Conservation (phyloP, 2,329 filamentous ascomycete species). For the Penicillium polonicum region DNA sequence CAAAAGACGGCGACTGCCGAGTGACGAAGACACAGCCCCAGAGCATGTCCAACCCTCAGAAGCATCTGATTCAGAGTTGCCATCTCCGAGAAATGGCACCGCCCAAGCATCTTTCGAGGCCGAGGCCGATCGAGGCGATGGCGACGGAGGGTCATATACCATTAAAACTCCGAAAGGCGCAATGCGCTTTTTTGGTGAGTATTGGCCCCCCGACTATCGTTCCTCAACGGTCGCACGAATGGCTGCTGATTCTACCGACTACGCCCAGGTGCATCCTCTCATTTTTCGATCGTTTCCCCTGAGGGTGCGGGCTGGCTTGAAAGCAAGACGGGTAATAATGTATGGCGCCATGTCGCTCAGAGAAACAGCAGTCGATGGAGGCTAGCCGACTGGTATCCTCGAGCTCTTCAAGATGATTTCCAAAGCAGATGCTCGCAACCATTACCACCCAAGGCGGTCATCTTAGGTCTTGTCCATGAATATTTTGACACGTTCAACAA, state of each 20-base stretch:
- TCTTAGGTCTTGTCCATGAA: conserved; percentile 10
- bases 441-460: conserved; percentile 10
- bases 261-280: conserved; percentile 18
- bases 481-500: conserved; percentile 17
- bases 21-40: neutral
- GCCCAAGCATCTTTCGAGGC: neutral
- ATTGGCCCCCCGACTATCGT: neutral
- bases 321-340: conserved; percentile 1
- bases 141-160: conserved; percentile 13
- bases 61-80: neutral
- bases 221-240: neutral
- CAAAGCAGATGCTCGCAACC: conserved; percentile 12
- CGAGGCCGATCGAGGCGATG: conserved; percentile 4
- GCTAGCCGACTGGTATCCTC: conserved; percentile 18
- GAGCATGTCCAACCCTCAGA: neutral
- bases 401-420: conserved; percentile 13
- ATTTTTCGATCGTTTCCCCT: conserved; percentile 8
- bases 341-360: conserved; percentile 3
- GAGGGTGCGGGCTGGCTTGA: neutral
- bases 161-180: conserved; percentile 14
- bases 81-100: neutral
- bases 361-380: conserved; percentile 9
- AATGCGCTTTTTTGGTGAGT: conserved; percentile 23
- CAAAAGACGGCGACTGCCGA: neutral
- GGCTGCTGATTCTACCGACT: neutral